A percentile compares a stretch with the other conserved stretches of the same genome.
Evolutionary conservation across 495 filamentous ascomycete genomes (phyloP).

Genomic region (Penicillium pulvis): DNA sequence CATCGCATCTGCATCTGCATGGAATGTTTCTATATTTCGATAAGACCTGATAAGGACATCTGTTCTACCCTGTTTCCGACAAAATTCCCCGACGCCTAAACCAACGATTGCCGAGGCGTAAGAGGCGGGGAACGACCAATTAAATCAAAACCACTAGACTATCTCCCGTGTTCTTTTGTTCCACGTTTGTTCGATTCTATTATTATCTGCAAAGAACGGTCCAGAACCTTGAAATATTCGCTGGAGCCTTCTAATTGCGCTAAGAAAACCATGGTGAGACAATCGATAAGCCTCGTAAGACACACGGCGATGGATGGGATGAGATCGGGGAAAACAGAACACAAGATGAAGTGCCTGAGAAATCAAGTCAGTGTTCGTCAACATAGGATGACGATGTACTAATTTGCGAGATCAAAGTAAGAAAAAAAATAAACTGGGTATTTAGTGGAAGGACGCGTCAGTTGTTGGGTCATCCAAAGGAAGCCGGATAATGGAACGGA

Average conservation of each 20-base stretch:
- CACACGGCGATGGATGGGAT: neutral
- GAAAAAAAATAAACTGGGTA: neutral
- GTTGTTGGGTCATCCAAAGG: constrained; percentile 15
- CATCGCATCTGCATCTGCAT: constrained; percentile 10
- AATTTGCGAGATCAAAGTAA: neutral
- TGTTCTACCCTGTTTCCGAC: neutral
- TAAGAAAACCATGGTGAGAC: constrained; percentile 2
- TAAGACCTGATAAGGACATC: neutral
- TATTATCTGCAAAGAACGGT: constrained; percentile 1
- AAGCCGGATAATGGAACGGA: constrained; percentile 14
- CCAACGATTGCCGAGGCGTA: neutral
- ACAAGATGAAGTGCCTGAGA: neutral
- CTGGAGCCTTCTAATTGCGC: neutral
- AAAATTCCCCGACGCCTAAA: constrained; percentile 1
- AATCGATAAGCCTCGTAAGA: constrained; percentile 6
- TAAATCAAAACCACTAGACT: neutral
- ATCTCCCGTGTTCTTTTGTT: neutral
- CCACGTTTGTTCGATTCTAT: constrained; percentile 1
- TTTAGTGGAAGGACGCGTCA: constrained; percentile 23
- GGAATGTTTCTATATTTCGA: constrained; percentile 7
- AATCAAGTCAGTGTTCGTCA: neutral
- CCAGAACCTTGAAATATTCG: neutral
- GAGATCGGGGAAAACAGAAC: neutral
- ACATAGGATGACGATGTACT: neutral
- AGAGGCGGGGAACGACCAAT: neutral